These are phyloP conservation scores for Drosera spatulata DNA, from an alignment of 179 eudicot genomes.

Conservation along the genomic window DNA sequence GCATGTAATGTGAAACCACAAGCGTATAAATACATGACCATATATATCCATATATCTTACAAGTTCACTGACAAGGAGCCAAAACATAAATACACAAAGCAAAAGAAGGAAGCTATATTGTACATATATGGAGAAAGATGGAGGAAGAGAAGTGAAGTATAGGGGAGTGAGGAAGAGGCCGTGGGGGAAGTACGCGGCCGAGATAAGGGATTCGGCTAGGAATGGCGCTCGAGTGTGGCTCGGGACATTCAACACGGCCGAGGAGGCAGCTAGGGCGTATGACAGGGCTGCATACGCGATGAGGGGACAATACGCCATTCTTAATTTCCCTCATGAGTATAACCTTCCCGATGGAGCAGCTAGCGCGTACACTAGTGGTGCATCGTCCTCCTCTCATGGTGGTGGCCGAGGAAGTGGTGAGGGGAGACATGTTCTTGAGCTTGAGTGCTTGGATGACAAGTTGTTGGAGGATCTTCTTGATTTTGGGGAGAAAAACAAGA, in stretches of 20 bases:
- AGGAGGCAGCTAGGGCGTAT: slow-evolving; percentile 6
- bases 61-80: no score
- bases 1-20: no score
- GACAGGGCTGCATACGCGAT: slow-evolving; percentile 3
- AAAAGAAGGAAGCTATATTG: no score
- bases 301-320: not conserved
- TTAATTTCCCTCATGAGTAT: not conserved
- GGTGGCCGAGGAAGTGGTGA: not conserved
- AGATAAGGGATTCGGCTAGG: slow-evolving; percentile 5
- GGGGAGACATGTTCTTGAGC: slow-evolving; percentile 35
- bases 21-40: no score
- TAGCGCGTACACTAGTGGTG: no score
- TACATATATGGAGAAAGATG: not conserved
- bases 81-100: no score
- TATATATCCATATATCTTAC: no score
- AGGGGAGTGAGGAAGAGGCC: not conserved
- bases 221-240: slow-evolving; percentile 10
- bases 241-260: not conserved
- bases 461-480: slow-evolving; percentile 47
- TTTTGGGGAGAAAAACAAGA: slow-evolving; percentile 11
- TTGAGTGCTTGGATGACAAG: slow-evolving; percentile 42
- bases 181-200: no score
- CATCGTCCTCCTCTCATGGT: no score
- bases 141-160: not conserved
- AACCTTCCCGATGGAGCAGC: not conserved